Conservation (phyloP, 2,329 filamentous ascomycete species). For the Trichoderma breve region DNA sequence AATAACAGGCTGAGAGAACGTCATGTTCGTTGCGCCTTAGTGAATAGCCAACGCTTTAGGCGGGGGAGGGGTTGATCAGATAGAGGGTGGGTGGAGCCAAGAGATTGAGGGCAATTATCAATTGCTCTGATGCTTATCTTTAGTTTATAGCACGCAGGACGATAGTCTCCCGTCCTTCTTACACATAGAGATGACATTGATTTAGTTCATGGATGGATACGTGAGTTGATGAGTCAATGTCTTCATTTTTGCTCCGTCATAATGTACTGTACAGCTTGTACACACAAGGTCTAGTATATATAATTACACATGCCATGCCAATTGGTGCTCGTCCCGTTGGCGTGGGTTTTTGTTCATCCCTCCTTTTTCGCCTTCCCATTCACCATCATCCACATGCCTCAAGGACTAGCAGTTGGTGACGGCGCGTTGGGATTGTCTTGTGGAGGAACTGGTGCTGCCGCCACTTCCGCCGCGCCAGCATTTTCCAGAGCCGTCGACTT, state of each 20-base stretch:
- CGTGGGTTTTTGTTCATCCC: not conserved
- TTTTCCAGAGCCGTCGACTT: slow-evolving; percentile 42
- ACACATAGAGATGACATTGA: not conserved
- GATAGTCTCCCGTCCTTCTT: not conserved
- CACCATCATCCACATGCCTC: not conserved
- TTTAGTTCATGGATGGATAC: not conserved
- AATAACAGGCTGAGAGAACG: not conserved
- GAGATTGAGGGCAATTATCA: not conserved
- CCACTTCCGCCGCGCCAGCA: slow-evolving; percentile 37
- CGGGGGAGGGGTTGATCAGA: slow-evolving; percentile 20
- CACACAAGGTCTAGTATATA: slow-evolving; percentile 29
- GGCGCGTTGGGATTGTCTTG: slow-evolving; percentile 5
- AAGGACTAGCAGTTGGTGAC: not conserved
- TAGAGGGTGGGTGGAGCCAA: slow-evolving; percentile 4
- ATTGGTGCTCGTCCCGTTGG: not conserved
- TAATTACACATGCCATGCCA: slow-evolving; percentile 32
- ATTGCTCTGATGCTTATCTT: not conserved
- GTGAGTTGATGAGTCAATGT: not conserved
- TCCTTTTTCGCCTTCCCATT: not conserved
- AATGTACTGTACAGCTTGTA: slow-evolving; percentile 31
- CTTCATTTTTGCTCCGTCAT: slow-evolving; percentile 21
- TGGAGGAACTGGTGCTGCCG: slow-evolving; percentile 23
- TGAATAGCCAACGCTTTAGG: not conserved
- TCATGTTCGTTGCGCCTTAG: not conserved
- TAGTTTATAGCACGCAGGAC: not conserved